Conservation (phyloP, 2,329 filamentous ascomycete genomes). For the Aspergillus nomiae region DNA sequence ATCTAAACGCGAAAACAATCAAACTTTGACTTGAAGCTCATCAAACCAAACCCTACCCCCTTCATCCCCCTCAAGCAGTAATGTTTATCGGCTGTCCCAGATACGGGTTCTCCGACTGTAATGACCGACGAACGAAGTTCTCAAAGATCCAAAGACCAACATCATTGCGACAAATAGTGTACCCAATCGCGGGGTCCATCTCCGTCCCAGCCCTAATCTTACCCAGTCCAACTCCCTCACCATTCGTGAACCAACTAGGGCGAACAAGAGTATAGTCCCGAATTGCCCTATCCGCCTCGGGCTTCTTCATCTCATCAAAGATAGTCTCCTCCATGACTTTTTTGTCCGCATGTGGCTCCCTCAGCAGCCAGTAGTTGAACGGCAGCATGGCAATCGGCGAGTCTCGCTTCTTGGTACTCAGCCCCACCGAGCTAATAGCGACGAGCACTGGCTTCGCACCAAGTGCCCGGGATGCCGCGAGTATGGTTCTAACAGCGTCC, state of each 20-base stretch:
- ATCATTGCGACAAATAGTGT: conserved; percentile 37
- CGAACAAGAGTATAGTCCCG: conserved; percentile 30
- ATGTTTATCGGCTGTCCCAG: background rate
- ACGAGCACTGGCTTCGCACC: conserved; percentile 28
- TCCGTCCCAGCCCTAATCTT: conserved; percentile 33
- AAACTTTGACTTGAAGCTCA: background rate
- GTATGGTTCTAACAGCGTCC: conserved; percentile 30
- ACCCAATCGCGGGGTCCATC: conserved; percentile 33
- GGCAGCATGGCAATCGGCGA: conserved; percentile 34
- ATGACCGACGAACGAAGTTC: background rate
- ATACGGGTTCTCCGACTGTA: background rate
- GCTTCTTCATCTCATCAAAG: conserved; percentile 16
- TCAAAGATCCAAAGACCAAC: conserved; percentile 39
- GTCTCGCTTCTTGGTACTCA: conserved; percentile 31
- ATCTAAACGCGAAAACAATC: background rate
- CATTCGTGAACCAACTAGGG: conserved; percentile 37
- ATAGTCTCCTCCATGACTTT: conserved; percentile 35
- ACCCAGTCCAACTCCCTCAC: conserved; percentile 28
- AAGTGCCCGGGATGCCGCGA: conserved; percentile 19
- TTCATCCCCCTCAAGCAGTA: background rate
- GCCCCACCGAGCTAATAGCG: conserved; percentile 37
- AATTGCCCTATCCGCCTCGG: conserved; percentile 21
- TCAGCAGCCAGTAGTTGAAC: conserved; percentile 34
- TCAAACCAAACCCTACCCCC: background rate
- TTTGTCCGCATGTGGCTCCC: conserved; percentile 42